Conservation (phyloP, 2,329 filamentous ascomycete species). For the Penicillium glabrum region DNA sequence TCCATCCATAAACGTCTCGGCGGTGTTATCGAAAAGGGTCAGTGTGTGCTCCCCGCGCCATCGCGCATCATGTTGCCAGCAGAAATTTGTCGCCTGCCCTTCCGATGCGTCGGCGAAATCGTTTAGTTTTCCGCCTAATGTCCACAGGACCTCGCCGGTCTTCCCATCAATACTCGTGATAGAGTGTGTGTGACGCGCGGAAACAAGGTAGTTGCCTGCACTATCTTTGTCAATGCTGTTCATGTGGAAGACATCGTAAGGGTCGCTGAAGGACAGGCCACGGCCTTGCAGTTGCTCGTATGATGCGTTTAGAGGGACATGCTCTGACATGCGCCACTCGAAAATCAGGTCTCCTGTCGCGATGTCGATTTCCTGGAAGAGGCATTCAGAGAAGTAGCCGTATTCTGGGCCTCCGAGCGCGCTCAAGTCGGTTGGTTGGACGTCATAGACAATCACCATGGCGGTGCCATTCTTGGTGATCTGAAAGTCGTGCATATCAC, state of each 20-base stretch:
- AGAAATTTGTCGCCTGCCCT: constrained; percentile 38
- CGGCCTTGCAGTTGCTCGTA: constrained; percentile 9
- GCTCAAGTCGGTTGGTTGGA: constrained; percentile 28
- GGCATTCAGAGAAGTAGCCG: constrained; percentile 33
- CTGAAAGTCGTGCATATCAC: constrained; percentile 37
- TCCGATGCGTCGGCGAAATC: constrained; percentile 45
- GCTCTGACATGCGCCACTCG: constrained; percentile 37
- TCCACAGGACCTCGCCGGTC: constrained; percentile 54
- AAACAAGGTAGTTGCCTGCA: constrained; percentile 55
- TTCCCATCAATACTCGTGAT: constrained; percentile 50
- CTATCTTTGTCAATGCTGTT: constrained; percentile 56
- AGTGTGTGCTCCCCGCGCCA: constrained; percentile 26
- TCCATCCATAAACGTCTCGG: constrained; percentile 19
- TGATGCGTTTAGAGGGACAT: constrained; percentile 26
- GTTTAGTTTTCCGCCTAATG: constrained; percentile 51
- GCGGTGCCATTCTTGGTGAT: constrained; percentile 32
- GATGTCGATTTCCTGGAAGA: constrained; percentile 38
- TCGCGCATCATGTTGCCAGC: constrained; percentile 56
- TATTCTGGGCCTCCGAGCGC: constrained; percentile 24
- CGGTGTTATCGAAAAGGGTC: constrained; percentile 43
- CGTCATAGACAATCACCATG: constrained; percentile 31
- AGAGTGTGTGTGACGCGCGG: constrained; percentile 50
- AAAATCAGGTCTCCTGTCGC: constrained; percentile 35
- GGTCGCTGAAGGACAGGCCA: constrained; percentile 16
- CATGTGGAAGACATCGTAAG: constrained; percentile 60